Conservation (phyloP, 2,329 filamentous ascomycete genomes). For the Beauveria caledonica region DNA sequence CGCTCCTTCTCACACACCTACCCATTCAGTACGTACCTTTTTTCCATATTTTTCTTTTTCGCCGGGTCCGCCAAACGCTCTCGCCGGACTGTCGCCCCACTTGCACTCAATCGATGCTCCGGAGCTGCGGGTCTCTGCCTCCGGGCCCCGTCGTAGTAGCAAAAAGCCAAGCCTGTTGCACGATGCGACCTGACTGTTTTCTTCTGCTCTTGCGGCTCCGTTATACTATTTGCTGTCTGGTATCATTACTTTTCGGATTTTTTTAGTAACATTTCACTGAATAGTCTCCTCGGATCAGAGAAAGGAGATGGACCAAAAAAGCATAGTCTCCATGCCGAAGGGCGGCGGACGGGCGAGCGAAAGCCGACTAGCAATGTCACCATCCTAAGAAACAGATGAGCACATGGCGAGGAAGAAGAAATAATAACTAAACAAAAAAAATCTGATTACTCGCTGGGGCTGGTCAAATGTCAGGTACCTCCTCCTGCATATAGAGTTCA, state of each 20-base stretch:
- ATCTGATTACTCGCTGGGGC: not conserved
- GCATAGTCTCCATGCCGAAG: not conserved
- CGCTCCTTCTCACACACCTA: not conserved
- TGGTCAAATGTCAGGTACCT: not conserved
- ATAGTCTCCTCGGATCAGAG: not conserved
- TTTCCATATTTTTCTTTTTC: no score
- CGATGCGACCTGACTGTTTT: not conserved
- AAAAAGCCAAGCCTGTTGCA: not conserved
- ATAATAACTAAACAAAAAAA: no score
- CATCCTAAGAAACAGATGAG: not conserved
- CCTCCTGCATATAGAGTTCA: not conserved
- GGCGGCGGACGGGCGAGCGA: not conserved
- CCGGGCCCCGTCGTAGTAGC: not conserved
- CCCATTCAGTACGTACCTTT: not conserved
- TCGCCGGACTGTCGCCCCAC: conserved; percentile 5
- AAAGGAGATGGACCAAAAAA: not conserved
- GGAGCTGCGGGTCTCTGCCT: conserved; percentile 5
- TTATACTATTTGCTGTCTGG: not conserved
- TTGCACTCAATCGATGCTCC: not conserved
- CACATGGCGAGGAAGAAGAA: not conserved
- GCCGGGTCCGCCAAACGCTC: not conserved
- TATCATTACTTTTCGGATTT: not conserved
- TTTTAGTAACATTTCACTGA: not conserved
- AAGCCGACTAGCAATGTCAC: conserved; percentile 4
- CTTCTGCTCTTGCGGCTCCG: not conserved